Base-by-base conservation (phyloP, 495 filamentous ascomycete genomes). In the Penicillium subrubescens region DNA sequence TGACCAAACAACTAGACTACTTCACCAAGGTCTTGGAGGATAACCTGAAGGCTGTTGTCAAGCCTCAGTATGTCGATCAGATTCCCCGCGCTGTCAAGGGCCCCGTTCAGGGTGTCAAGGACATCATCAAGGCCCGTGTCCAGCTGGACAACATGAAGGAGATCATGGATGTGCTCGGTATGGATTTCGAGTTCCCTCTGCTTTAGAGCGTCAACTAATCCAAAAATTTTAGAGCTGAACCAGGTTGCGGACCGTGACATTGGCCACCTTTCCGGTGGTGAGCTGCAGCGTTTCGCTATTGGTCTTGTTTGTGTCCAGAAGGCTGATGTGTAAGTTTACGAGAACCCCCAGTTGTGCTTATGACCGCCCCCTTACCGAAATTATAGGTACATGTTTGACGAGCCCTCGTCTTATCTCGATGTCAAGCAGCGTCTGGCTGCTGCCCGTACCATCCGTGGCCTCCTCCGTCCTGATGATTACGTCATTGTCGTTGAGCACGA, bases 401-500 rank as follows among this genome's bases (percentile, higher is more conserved):
- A 99, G 82, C 96, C 96, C 25, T 97, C 94, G 15, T 98, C 95
- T 11, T 99, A 96, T 71, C 88, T 99, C 34, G 96, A 99, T 89
- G 94, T 97, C 73, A 97, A 98, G 83, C 94, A 99, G 77, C 91
- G 95, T 87, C 82, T 99, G 72, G 90, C 88, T 69, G 95, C 95
- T 65, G 94, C 92, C 65, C 88, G 90, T 63, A 92, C 95, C 59
- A 98, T 99, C 73, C 93, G 95, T 53, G 89, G 90, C 51, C 87
- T 98, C 21, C 84, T 96, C 10, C 87, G 92, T 31, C 87, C 92
- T 27, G 89, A 97, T 66, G 91, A 95, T 80, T 99, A 97, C 74
- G 93, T 99, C 67, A 97, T 99, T 67, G 94, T 97, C 59, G 96
- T 99, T 58, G 95, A 98, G 83, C 95, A 99, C 87, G 95, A 99